Evolutionary conservation across 2,329 filamentous ascomycete genomes (phyloP).

Genomic region (Fusarium zealandicum): DNA sequence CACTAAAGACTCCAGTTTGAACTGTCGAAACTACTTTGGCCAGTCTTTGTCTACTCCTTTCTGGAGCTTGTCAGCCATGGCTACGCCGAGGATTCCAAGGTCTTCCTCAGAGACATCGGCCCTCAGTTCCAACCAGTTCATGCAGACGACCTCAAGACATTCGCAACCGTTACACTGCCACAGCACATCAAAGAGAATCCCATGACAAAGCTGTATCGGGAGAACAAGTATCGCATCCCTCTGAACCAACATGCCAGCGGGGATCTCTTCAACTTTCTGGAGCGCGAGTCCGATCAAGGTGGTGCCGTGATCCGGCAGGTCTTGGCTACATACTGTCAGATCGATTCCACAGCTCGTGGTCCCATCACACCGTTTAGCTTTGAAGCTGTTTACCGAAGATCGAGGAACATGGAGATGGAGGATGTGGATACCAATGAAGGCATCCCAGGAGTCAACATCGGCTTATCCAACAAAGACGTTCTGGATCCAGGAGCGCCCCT

Average conservation of each 20-base stretch:
- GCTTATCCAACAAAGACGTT: constrained; percentile 67
- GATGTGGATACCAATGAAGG: constrained; percentile 70
- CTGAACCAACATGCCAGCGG: constrained; percentile 86
- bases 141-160: constrained; percentile 76
- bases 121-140: constrained; percentile 78
- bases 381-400: constrained; percentile 64
- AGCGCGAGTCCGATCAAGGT: constrained; percentile 83
- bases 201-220: constrained; percentile 80
- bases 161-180: constrained; percentile 77
- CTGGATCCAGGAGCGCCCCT: constrained; percentile 65
- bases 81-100: constrained; percentile 74
- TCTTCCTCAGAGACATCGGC: constrained; percentile 75
- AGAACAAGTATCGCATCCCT: constrained; percentile 88
- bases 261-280: constrained; percentile 85
- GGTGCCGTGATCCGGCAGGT: constrained; percentile 80
- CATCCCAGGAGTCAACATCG: constrained; percentile 68
- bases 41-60: constrained; percentile 92
- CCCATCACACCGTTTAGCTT: constrained; percentile 71
- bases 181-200: constrained; percentile 80
- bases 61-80: constrained; percentile 78
- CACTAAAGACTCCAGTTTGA: constrained; percentile 69
- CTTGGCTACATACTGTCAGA: constrained; percentile 66
- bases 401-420: constrained; percentile 68
- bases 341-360: constrained; percentile 66
- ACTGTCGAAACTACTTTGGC: constrained; percentile 87